Conservation (phyloP, 2,329 filamentous ascomycete genomes). For the Trichoderma koningii region DNA sequence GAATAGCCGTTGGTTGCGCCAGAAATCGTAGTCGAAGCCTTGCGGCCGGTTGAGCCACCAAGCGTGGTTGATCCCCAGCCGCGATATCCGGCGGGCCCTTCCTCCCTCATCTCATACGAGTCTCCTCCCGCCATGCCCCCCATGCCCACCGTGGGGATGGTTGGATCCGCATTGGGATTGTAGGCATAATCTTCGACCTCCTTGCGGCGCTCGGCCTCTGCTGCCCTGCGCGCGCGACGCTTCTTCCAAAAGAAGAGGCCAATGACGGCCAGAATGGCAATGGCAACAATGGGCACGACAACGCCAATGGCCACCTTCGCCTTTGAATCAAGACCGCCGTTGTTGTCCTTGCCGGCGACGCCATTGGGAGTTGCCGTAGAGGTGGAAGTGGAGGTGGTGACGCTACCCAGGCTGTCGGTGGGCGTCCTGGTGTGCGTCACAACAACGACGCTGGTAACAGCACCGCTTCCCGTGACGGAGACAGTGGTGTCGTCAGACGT, state of each 20-base stretch:
- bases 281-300: constrained; percentile 86
- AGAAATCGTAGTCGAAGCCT: constrained; percentile 86
- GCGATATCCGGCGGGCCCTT: constrained; percentile 77
- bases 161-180: constrained; percentile 95
- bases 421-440: constrained; percentile 35
- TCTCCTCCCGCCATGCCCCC: constrained; percentile 55
- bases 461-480: constrained; percentile 14
- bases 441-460: constrained; percentile 34
- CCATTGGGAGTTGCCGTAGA: constrained; percentile 33
- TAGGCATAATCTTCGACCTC: constrained; percentile 97
- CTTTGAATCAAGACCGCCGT: constrained; percentile 52
- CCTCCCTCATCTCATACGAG: constrained; percentile 75
- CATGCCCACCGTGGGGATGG: constrained; percentile 58
- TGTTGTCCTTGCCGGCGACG: not conserved
- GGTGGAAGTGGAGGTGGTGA: constrained; percentile 33
- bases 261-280: constrained; percentile 75
- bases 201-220: constrained; percentile 86
- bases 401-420: constrained; percentile 18
- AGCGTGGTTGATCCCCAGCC: constrained; percentile 86
- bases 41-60: constrained; percentile 69
- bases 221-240: constrained; percentile 80
- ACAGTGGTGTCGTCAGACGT: constrained; percentile 4
- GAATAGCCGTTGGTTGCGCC: constrained; percentile 74
- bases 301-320: constrained; percentile 90
- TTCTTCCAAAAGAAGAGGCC: constrained; percentile 85